Percentiles rank a stretch among this genome's conserved stretches.
These are phyloP conservation scores for Nothophaeocryptopus gaeumannii DNA, from an alignment of 2,329 filamentous ascomycete species.

Conservation along the genomic window DNA sequence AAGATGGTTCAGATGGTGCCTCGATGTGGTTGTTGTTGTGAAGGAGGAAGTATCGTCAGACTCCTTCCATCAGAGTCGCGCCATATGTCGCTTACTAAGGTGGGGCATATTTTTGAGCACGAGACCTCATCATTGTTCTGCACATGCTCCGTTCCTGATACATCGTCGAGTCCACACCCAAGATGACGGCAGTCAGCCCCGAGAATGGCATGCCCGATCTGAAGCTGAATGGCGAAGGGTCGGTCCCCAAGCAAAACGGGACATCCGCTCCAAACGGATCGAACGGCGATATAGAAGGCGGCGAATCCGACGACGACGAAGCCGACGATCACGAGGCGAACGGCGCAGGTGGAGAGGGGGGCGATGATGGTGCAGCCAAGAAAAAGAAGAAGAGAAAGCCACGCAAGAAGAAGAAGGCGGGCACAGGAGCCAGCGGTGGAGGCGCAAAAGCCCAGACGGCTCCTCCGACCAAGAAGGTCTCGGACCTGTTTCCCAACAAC, in stretches of 20 bases:
- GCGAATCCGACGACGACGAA: conserved; percentile 38
- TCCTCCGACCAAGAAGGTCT: conserved; percentile 48
- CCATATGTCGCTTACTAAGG: too few species aligned
- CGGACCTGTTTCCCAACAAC: conserved; percentile 45
- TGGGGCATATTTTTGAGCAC: too few species aligned
- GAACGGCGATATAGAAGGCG: conserved; percentile 33
- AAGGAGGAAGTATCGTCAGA: too few species aligned
- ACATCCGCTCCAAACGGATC: conserved; percentile 24
- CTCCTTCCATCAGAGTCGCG: too few species aligned
- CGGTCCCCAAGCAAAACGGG: conserved; percentile 23
- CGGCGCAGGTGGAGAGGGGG: conserved; percentile 28
- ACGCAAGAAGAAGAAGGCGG: conserved; percentile 42
- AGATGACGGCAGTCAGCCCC: conserved; percentile 32
- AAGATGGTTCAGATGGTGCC: too few species aligned
- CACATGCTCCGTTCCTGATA: too few species aligned
- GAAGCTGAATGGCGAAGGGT: conserved; percentile 23
- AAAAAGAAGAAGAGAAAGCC: conserved; percentile 50
- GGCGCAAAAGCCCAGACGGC: conserved; percentile 42
- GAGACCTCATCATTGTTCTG: too few species aligned
- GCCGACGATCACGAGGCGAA: conserved; percentile 32
- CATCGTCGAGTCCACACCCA: not conserved
- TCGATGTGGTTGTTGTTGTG: too few species aligned
- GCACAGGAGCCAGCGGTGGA: conserved; percentile 27
- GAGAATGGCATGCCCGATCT: conserved; percentile 29
- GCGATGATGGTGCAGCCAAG: conserved; percentile 33